Base-by-base conservation (phyloP, 176 grass and related monocot genomes). In the Dactylis glomerata region DNA sequence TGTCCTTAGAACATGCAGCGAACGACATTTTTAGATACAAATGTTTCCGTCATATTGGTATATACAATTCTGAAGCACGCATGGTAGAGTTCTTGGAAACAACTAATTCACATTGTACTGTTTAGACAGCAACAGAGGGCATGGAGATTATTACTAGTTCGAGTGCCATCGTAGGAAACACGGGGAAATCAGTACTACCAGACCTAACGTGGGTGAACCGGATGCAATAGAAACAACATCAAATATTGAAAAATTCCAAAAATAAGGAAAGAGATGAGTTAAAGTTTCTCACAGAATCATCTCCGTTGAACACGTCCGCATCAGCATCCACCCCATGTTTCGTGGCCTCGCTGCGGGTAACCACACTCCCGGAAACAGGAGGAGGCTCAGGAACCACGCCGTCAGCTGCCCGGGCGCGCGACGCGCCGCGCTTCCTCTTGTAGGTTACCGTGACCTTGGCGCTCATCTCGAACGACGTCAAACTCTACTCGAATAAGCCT, bases 381-480 rank as follows among this genome's bases (percentile, higher is more conserved):
- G 63, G 28, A 34, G 70, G 77, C 6, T 84, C 28, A 22, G 24
- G 42, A 27, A 26, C 6, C 12, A 50, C 47, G 26, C 57, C 84
- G 40, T 87, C 81, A 3, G 64, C 28, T 58, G 37, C 13, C 70
- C 33, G 63, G 10, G 28, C 19, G 17, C 32, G 69, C 8, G 87
- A 82, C 10, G 91, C 31, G 11, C 47, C 46, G 50, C 81, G 91
- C 84, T 89, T 92, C 80, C 91, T 86, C 77, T 92, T 92, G 91
- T 92, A 92, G 8, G 91, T 92, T 66, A 92, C 69, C 56, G 84
- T 84, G 52, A 81, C 20, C 76, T 74, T 92, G 27, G 71, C 56
- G 76, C 77, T 84, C 87, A 92, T 92, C 72, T 42, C 46, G 16
- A 20, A 32, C 12, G 6, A 30, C 6, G 17, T 5, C 61, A 19